These are phyloP conservation scores for Heliocybe sulcata DNA, from an alignment of 1,284 basidiomycete genomes.

Conservation along the genomic window DNA sequence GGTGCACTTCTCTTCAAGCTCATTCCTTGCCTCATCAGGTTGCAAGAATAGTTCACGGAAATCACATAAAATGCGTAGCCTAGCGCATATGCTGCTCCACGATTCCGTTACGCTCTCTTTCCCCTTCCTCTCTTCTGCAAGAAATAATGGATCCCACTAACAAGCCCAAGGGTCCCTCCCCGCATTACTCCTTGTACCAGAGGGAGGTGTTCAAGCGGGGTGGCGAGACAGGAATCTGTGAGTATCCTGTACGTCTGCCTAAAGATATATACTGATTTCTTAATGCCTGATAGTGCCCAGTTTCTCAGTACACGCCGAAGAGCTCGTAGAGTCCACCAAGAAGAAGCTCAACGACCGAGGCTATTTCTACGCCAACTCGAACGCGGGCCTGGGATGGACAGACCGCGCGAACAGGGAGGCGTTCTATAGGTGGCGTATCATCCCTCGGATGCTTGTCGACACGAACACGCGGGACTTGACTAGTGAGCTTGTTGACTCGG, in stretches of 20 bases:
- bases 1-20: neutral
- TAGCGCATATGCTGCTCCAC: neutral
- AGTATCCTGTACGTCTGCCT: neutral
- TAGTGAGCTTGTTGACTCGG: conserved; percentile 19
- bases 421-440: conserved; percentile 43
- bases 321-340: conserved; percentile 41
- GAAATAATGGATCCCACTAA: conserved; percentile 41
- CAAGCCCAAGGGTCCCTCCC: conserved; percentile 42
- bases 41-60: neutral
- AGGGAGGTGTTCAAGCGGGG: conserved; percentile 43
- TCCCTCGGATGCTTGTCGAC: conserved; percentile 54
- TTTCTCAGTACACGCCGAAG: conserved; percentile 41
- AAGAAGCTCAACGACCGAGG: conserved; percentile 43
- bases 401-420: conserved; percentile 47
- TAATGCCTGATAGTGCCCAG: conserved; percentile 18
- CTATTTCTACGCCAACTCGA: conserved; percentile 50
- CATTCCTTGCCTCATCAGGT: neutral
- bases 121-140: neutral
- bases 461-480: conserved; percentile 48
- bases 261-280: neutral
- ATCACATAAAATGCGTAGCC: neutral
- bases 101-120: neutral
- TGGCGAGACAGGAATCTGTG: conserved; percentile 30
- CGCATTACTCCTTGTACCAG: conserved; percentile 50
- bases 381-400: conserved; percentile 50